These are phyloP conservation scores for Aspergillus pseudoviridinutans DNA, from an alignment of 2,329 filamentous ascomycete genomes.

Conservation along the genomic window DNA sequence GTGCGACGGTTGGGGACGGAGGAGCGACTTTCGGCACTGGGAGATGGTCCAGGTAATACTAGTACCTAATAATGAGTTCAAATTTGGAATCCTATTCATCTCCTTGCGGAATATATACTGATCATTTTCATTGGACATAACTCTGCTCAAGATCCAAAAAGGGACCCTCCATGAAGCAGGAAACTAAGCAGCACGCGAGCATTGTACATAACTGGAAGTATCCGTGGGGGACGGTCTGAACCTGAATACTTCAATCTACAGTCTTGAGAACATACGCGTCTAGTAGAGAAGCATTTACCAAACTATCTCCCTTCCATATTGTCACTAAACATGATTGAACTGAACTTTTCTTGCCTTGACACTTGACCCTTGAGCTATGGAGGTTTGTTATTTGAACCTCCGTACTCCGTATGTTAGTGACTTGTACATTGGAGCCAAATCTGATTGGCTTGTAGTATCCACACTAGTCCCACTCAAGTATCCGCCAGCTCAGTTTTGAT, in stretches of 20 bases:
- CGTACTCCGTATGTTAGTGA: no score
- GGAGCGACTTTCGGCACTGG: background rate
- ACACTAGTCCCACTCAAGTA: slow-evolving; percentile 15
- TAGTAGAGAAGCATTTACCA: background rate
- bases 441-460: background rate
- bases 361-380: background rate
- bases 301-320: no score
- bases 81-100: background rate
- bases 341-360: background rate
- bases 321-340: background rate
- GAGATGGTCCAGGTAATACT: background rate
- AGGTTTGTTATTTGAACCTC: background rate
- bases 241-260: background rate
- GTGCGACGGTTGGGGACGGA: background rate
- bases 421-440: background rate
- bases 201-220: background rate
- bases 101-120: background rate
- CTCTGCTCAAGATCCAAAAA: no score
- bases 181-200: no score
- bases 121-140: no score
- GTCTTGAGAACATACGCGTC: background rate
- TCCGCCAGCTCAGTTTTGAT: slow-evolving; percentile 12
- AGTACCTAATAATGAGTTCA: no score
- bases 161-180: no score
- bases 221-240: background rate